A percentile compares a stretch with the other conserved stretches of the same genome.
Evolutionary conservation across 768 basidiomycete genomes (phyloP).

Genomic region (Chiua virens): DNA sequence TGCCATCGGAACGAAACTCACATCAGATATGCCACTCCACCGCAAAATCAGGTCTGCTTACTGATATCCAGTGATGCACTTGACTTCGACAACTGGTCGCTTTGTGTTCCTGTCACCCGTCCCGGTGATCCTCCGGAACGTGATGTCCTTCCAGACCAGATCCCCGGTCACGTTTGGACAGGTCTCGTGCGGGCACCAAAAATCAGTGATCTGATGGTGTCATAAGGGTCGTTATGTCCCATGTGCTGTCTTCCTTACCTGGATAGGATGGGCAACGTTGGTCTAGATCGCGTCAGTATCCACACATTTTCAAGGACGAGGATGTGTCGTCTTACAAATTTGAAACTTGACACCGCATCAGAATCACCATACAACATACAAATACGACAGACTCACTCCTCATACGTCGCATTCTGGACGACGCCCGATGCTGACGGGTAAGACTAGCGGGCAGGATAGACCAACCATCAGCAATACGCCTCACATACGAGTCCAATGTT

Average conservation of each 20-base stretch:
- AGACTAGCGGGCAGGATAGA: slow-evolving; percentile 1
- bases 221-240: not conserved
- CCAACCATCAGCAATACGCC: not conserved
- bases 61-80: not conserved
- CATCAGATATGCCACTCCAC: not conserved
- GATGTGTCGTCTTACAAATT: slow-evolving; percentile 1
- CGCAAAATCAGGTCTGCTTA: not conserved
- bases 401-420: slow-evolving; percentile 9
- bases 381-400: slow-evolving; percentile 1
- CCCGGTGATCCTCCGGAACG: slow-evolving; percentile 6
- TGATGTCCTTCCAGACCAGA: slow-evolving; percentile 7
- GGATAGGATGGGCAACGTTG: slow-evolving; percentile 2
- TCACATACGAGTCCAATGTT: not conserved
- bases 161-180: not conserved
- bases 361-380: not conserved
- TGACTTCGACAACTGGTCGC: slow-evolving; percentile 1
- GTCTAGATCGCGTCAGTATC: slow-evolving; percentile 2
- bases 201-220: not conserved
- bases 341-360: slow-evolving; percentile 6
- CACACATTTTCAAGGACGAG: not conserved
- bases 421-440: slow-evolving; percentile 9
- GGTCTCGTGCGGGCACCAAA: slow-evolving; percentile 2
- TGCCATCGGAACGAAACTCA: not conserved
- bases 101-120: not conserved
- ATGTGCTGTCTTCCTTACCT: slow-evolving; percentile 3